Percentiles rank a stretch among this genome's conserved stretches.
phyloP scores from a whole-genome alignment of 2,329 filamentous ascomycete genomes.

The Phialophora tarda region DNA sequence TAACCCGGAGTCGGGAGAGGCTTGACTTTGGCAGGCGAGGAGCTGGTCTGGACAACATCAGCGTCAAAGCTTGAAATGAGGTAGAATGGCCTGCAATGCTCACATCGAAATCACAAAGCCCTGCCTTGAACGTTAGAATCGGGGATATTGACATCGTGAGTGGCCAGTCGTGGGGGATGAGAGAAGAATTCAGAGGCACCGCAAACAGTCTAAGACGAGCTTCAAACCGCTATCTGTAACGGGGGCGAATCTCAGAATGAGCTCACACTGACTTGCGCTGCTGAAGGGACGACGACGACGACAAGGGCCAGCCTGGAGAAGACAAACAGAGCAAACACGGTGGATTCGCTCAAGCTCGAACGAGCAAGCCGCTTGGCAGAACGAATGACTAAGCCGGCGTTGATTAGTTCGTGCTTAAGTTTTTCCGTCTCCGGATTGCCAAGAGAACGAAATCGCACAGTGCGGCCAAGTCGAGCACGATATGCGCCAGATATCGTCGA shows the following conservation, averaged over 20 bases:
- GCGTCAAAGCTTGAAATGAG: neutral
- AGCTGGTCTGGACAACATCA: constrained; percentile 20
- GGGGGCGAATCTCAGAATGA: neutral
- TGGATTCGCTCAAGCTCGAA: neutral
- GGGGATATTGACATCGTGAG: constrained; percentile 77
- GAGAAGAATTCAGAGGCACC: constrained; percentile 21
- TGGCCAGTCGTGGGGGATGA: constrained; percentile 14
- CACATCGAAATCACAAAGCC: constrained; percentile 84
- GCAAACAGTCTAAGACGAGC: neutral
- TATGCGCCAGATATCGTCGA: neutral
- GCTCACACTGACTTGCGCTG: neutral
- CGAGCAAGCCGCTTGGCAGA: neutral
- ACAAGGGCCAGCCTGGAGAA: neutral
- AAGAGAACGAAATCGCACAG: constrained; percentile 11
- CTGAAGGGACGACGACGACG: constrained; percentile 2
- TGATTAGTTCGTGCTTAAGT: neutral
- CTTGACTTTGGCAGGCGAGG: constrained; percentile 71
- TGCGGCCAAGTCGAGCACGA: constrained; percentile 1
- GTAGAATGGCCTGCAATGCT: constrained; percentile 42
- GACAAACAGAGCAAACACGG: constrained; percentile 22
- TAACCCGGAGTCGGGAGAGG: constrained; percentile 77
- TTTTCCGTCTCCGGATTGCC: neutral
- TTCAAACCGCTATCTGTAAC: neutral
- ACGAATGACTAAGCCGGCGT: neutral
- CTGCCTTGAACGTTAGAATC: constrained; percentile 95